These are phyloP conservation scores for Kurtzmaniella quercitrusa DNA, from an alignment of 1,139 yeast genomes.

Conservation along the genomic window DNA sequence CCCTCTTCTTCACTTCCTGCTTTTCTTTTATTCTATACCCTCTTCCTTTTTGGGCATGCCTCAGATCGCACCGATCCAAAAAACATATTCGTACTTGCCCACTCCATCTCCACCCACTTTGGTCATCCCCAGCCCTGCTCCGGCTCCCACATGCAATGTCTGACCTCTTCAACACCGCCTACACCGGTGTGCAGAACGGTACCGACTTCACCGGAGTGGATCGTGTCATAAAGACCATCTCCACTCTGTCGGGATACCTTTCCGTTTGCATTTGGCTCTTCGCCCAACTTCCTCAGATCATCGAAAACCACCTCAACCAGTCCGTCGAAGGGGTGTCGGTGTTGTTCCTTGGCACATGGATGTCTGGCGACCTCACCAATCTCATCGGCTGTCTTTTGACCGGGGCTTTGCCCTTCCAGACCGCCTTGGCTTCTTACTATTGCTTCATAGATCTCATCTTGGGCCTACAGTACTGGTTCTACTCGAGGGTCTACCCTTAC, in stretches of 20 bases:
- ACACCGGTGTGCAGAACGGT: background rate
- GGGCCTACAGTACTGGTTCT: slow-evolving; percentile 49
- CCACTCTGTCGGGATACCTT: slow-evolving; percentile 20
- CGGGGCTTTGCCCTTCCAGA: slow-evolving; percentile 70
- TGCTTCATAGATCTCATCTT: slow-evolving; percentile 68
- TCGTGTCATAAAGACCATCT: slow-evolving; percentile 9
- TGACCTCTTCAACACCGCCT: background rate
- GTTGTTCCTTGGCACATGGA: slow-evolving; percentile 67
- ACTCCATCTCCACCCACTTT: background rate
- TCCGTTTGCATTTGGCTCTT: slow-evolving; percentile 58
- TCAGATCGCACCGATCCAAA: background rate
- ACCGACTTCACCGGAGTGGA: slow-evolving; percentile 7
- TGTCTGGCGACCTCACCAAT: slow-evolving; percentile 76
- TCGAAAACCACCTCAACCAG: slow-evolving; percentile 65
- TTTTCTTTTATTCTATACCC: background rate
- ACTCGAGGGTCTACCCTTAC: slow-evolving; percentile 17
- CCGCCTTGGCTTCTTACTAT: slow-evolving; percentile 65
- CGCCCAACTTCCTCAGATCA: slow-evolving; percentile 82
- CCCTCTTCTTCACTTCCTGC: background rate
- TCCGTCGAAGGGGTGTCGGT: slow-evolving; percentile 84
- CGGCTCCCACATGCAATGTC: slow-evolving; percentile 1
- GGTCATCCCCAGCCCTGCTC: background rate
- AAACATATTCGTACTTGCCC: background rate
- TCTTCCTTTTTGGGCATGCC: background rate
- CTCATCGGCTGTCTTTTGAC: slow-evolving; percentile 73